Evolutionary conservation across 257 asterid genomes (phyloP).

Genomic region (Solanum appendiculatum): DNA sequence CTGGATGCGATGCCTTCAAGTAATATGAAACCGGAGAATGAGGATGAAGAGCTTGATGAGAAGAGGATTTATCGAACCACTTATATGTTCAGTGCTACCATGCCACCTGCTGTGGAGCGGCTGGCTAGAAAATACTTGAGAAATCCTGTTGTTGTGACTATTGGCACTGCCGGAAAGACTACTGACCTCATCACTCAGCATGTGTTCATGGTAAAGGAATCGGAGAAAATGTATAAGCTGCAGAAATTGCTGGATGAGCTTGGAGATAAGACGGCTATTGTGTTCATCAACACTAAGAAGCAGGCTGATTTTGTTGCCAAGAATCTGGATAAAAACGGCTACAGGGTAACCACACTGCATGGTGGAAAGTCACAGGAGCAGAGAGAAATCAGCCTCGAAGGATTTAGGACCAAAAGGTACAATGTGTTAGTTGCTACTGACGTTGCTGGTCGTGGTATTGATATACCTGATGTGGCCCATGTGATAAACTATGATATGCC

Average conservation of each 20-base stretch:
- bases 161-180: constrained; percentile 58
- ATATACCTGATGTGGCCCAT: constrained; percentile 60
- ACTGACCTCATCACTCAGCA: constrained; percentile 43
- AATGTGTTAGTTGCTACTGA: constrained; percentile 57
- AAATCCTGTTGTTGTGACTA: constrained; percentile 56
- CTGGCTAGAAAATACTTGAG: constrained; percentile 49
- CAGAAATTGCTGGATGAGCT: constrained; percentile 42
- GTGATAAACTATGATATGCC: constrained; percentile 57
- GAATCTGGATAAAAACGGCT: constrained; percentile 32
- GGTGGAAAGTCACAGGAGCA: constrained; percentile 61
- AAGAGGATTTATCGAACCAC: constrained; percentile 49
- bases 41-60: constrained; percentile 54
- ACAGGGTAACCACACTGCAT: constrained; percentile 52
- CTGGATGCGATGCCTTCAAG: constrained; percentile 62
- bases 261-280: constrained; percentile 54
- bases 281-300: constrained; percentile 45
- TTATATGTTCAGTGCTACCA: constrained; percentile 58
- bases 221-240: constrained; percentile 41
- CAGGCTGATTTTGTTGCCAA: constrained; percentile 43
- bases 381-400: constrained; percentile 53
- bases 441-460: constrained; percentile 64
- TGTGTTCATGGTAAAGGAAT: constrained; percentile 45
- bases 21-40: constrained; percentile 53
- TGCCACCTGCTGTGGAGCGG: constrained; percentile 59
- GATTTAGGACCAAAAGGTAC: constrained; percentile 46